phyloP scores from a whole-genome alignment of 345 rosid genomes.

The Capsella bursapastoris region DNA sequence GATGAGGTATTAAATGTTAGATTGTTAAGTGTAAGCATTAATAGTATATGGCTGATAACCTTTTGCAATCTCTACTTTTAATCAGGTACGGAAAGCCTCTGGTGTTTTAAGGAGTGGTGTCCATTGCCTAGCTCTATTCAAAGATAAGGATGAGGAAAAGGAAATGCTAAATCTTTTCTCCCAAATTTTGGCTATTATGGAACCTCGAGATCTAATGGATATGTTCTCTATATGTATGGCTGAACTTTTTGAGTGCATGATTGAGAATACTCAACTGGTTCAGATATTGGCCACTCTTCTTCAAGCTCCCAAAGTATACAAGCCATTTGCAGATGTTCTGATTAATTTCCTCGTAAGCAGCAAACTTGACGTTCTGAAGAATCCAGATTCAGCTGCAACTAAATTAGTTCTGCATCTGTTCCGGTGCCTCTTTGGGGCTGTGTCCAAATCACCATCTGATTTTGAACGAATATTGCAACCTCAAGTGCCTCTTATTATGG shows the following conservation, averaged over 20 bases:
- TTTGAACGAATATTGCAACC: conserved; percentile 97
- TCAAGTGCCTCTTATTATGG: conserved; percentile 93
- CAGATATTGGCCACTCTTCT: conserved; percentile 83
- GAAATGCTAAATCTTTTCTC: conserved; percentile 88
- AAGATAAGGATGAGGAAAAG: conserved; percentile 96
- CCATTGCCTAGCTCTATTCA: conserved; percentile 90
- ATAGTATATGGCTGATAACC: conserved; percentile 25
- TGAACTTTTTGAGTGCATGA: conserved; percentile 96
- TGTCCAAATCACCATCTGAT: conserved; percentile 87
- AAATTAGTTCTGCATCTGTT: conserved; percentile 90
- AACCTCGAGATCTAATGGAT: conserved; percentile 98
- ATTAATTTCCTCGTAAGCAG: conserved; percentile 83
- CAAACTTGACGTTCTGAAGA: conserved; percentile 86
- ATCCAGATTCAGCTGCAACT: conserved; percentile 82
- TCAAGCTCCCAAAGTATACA: conserved; percentile 79
- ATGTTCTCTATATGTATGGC: conserved; percentile 97
- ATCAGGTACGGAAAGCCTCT: conserved; percentile 94
- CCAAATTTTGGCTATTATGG: conserved; percentile 91
- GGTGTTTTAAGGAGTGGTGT: conserved; percentile 94
- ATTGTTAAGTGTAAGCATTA: conserved; percentile 28
- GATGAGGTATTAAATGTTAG: conserved; percentile 72
- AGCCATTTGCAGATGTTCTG: conserved; percentile 88
- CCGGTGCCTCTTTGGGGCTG: conserved; percentile 86
- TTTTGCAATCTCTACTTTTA: conserved; percentile 42
- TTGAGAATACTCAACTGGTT: conserved; percentile 80